These are phyloP conservation scores for Capronia coronata DNA, from an alignment of 2,329 filamentous ascomycete species.

Conservation along the genomic window DNA sequence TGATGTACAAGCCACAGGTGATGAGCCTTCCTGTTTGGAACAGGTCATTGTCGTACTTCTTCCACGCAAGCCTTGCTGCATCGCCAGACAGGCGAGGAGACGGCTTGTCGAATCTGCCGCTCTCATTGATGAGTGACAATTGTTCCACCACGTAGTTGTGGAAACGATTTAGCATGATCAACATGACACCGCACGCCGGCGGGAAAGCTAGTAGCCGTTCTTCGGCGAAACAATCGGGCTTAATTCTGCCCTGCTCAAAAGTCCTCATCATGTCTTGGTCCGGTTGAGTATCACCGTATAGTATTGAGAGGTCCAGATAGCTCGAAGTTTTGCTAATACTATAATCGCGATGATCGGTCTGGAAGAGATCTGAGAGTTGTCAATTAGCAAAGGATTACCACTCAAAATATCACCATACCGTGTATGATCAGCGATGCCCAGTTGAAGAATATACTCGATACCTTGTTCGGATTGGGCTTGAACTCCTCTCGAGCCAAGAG, in stretches of 20 bases:
- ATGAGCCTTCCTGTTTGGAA: constrained; percentile 74
- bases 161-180: constrained; percentile 69
- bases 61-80: constrained; percentile 48
- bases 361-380: constrained; percentile 55
- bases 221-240: constrained; percentile 66
- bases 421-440: constrained; percentile 69
- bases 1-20: constrained; percentile 68
- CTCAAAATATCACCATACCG: no score
- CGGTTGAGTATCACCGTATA: constrained; percentile 58
- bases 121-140: constrained; percentile 78
- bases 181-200: constrained; percentile 62
- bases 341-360: constrained; percentile 57
- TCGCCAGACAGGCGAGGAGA: constrained; percentile 45
- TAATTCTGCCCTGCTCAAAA: constrained; percentile 64
- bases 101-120: constrained; percentile 67
- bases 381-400: neutral
- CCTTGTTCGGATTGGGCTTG: constrained; percentile 59
- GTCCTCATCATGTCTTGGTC: constrained; percentile 51
- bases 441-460: constrained; percentile 65
- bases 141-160: constrained; percentile 81
- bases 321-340: constrained; percentile 61
- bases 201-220: constrained; percentile 64
- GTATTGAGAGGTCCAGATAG: constrained; percentile 64
- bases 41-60: constrained; percentile 67
- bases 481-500: constrained; percentile 40